Evolutionary conservation across 2,329 filamentous ascomycete genomes (phyloP), one percentile per base, ranked within the genome.

Genomic region (Hypoxylon sp.): DNA sequence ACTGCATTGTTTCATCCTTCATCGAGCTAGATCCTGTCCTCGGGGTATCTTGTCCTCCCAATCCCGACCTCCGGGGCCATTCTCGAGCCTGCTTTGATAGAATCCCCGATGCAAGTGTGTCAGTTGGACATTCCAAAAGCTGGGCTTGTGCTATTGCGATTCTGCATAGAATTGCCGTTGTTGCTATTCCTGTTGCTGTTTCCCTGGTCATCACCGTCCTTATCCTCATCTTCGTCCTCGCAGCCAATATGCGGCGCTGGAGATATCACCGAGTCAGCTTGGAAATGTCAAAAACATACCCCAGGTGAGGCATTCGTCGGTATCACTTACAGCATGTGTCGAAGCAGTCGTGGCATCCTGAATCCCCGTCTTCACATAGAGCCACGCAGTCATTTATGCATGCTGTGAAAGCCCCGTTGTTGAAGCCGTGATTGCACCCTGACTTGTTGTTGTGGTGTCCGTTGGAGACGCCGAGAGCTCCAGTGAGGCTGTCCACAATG

Each of bases 311-410:
- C 3, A 2, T 39, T 20, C 15, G n/a, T 44, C 2, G 11, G 8
- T 3, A 8, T 47, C 17, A 51, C 62, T 67, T 57, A 69, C 64
- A 49, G 64, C 70, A 69, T 56, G 44, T 60, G 51, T 47, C 56
- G 26, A 70, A 60, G 47, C 67, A 70, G 17, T 37, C 46, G 4
- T 52, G 26, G 58, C 67, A 70, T 11, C 53, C 48, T 7, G 59
- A 24, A 3, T 32, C 24, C 0, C 50, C 52, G 30, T 20, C 57
- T 3, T 44, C 39, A 50, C 71, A 73, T 2, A 60, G 11, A 1
- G 32, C 22, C 3, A 58, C 48, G 56, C 70, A 72, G 22, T 56
- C 24, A 19, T 51, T 49, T 30, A 68, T 54, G 50, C 69, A 72
- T n/a, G 56, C 39, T 15, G 37, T 30, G 34, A 61, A 19, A 13